These are phyloP conservation scores for Hymenoscyphus occultus DNA, from an alignment of 2,329 filamentous ascomycete species.

Conservation along the genomic window DNA sequence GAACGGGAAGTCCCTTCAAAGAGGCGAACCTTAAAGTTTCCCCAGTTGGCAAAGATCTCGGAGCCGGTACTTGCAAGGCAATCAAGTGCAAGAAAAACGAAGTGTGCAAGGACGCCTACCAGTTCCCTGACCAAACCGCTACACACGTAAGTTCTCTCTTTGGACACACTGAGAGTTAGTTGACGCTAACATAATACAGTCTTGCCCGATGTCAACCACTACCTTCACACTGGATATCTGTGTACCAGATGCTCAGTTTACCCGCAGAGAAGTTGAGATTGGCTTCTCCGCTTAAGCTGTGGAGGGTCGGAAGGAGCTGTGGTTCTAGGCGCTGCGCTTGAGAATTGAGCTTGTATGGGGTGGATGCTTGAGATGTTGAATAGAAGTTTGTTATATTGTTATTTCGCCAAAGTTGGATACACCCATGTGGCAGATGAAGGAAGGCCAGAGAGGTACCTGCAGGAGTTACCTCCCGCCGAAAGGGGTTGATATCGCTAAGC, in stretches of 20 bases:
- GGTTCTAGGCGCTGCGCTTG: background rate
- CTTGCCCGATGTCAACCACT: background rate
- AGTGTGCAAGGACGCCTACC: conserved; percentile 15
- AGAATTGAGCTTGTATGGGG: background rate
- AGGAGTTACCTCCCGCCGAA: conserved; percentile 2
- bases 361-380: background rate
- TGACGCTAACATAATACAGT: background rate
- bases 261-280: background rate
- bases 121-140: conserved; percentile 11
- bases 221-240: conserved; percentile 5
- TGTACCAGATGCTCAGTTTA: conserved; percentile 1
- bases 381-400: background rate
- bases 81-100: conserved; percentile 11
- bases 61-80: conserved; percentile 3
- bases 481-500: background rate
- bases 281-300: background rate
- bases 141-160: conserved; percentile 7
- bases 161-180: background rate
- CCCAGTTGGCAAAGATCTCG: conserved; percentile 9
- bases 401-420: background rate
- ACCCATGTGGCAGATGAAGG: background rate
- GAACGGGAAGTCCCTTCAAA: conserved; percentile 12
- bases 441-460: background rate
- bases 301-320: background rate
- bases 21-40: conserved; percentile 7